Conservation (phyloP, 805 yeast species). For the Kregervanrija fluxuum region DNA sequence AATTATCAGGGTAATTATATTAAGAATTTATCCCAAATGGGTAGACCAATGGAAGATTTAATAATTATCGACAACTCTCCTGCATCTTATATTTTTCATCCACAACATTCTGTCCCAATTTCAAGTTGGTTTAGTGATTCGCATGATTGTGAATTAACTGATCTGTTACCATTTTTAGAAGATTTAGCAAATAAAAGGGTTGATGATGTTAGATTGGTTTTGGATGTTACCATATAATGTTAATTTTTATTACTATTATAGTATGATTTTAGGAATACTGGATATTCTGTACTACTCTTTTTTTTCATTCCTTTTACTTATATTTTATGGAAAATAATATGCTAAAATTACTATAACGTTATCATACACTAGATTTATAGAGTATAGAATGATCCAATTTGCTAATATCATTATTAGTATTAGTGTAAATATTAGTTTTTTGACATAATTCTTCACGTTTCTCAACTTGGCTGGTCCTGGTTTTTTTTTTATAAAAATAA, state of each 20-base stretch:
- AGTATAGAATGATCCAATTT: no score
- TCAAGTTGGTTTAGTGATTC: constrained; percentile 98
- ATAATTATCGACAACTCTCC: constrained; percentile 97
- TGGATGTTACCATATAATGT: constrained; percentile 58
- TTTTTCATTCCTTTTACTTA: background rate
- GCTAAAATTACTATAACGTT: no score
- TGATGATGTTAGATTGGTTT: constrained; percentile 76
- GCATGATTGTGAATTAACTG: constrained; percentile 92
- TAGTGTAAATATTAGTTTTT: no score
- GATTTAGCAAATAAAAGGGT: constrained; percentile 70
- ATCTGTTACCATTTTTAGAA: constrained; percentile 82
- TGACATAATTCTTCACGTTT: no score
- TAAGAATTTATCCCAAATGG: constrained; percentile 88
- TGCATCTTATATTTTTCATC: constrained; percentile 96
- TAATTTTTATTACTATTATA: no score
- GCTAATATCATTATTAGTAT: no score
- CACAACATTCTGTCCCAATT: constrained; percentile 95
- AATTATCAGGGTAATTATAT: constrained; percentile 92
- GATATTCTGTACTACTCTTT: background rate
- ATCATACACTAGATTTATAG: no score
- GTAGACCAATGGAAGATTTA: constrained; percentile 78
- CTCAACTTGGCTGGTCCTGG: no score
- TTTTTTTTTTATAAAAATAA: no score
- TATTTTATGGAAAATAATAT: background rate
- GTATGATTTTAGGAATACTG: no score